Conservation (phyloP, 2,329 filamentous ascomycete genomes). For the Venturia aucupariae region DNA sequence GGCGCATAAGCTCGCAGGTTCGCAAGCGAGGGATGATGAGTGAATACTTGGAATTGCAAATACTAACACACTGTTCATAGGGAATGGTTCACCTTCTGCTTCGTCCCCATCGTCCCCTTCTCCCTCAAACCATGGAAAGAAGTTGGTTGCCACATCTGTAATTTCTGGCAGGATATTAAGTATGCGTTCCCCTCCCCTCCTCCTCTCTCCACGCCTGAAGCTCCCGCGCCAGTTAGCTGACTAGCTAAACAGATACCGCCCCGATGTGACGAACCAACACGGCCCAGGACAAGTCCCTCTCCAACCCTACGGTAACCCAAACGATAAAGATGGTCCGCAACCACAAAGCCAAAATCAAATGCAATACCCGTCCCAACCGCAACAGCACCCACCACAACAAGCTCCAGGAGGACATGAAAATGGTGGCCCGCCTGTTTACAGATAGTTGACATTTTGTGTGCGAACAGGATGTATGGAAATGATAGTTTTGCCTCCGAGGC, state of each 20-base stretch:
- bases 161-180: conserved; percentile 56
- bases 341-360: not conserved
- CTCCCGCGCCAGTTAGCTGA: not conserved
- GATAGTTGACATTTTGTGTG: not conserved
- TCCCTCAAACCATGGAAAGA: conserved; percentile 46
- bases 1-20: too few relatives aligned
- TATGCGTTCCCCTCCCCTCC: conserved; percentile 16
- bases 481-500: not conserved
- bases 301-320: conserved; percentile 2
- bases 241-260: conserved; percentile 3
- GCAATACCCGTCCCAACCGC: not conserved
- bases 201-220: not conserved
- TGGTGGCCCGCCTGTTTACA: conserved; percentile 5
- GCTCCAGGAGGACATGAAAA: not conserved
- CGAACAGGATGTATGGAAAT: not conserved
- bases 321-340: conserved; percentile 7
- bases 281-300: conserved; percentile 4
- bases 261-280: conserved; percentile 13
- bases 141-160: conserved; percentile 65
- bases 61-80: conserved; percentile 18
- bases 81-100: conserved; percentile 72
- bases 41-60: not conserved
- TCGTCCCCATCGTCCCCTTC: conserved; percentile 64
- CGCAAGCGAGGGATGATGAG: not conserved
- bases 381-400: not conserved